These are phyloP conservation scores for Clarireedia sp. DNA, from an alignment of 2,329 filamentous ascomycete species.

Conservation along the genomic window DNA sequence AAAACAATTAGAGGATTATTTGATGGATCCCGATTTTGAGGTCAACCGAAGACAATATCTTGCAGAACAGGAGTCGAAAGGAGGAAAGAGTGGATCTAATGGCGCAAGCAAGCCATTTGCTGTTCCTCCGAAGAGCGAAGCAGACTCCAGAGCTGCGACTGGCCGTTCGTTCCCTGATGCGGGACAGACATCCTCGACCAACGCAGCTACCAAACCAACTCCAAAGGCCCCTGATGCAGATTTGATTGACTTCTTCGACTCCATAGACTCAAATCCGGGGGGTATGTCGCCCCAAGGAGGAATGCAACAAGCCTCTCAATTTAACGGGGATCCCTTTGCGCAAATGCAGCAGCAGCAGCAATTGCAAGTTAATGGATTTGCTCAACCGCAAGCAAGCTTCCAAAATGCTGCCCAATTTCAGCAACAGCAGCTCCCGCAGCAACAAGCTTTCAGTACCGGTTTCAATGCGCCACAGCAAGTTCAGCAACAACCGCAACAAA, in stretches of 20 bases:
- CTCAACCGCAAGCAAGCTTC: conserved; percentile 34
- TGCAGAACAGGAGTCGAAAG: conserved; percentile 69
- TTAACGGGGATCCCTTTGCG: conserved; percentile 24
- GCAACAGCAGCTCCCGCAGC: conserved; percentile 27
- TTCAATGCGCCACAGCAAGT: conserved; percentile 18
- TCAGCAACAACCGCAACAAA: conserved; percentile 31
- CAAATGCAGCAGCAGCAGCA: conserved; percentile 32
- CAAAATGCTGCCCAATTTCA: conserved; percentile 36
- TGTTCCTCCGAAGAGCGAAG: conserved; percentile 29
- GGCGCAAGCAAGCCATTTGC: conserved; percentile 38
- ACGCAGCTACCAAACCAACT: conserved; percentile 31
- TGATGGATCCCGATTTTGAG: conserved; percentile 92
- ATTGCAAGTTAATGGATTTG: conserved; percentile 36
- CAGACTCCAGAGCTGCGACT: conserved; percentile 24
- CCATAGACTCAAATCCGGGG: conserved; percentile 83
- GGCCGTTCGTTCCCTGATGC: conserved; percentile 25
- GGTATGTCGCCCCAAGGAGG: conserved; percentile 46
- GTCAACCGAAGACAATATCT: conserved; percentile 86
- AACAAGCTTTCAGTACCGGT: conserved; percentile 28
- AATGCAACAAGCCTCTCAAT: conserved; percentile 29
- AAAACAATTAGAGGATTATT: conserved; percentile 84
- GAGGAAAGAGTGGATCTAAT: conserved; percentile 17
- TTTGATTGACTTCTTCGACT: conserved; percentile 90
- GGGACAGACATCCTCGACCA: conserved; percentile 32
- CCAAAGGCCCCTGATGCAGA: conserved; percentile 63